These are phyloP conservation scores for Exserohilum turcica DNA, from an alignment of 2,329 filamentous ascomycete species.

Conservation along the genomic window DNA sequence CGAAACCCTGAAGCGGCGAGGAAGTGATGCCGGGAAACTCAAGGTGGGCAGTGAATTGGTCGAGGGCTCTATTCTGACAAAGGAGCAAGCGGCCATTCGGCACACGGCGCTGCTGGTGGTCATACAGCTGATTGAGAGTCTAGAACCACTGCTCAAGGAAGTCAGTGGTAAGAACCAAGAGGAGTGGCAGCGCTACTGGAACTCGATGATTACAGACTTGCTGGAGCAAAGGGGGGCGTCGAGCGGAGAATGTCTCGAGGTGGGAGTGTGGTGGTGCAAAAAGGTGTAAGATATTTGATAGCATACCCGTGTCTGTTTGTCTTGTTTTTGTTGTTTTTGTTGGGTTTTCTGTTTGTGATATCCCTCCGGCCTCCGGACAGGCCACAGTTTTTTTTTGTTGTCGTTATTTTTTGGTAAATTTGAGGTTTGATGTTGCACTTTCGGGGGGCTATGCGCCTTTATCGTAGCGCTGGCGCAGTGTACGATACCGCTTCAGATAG, in stretches of 20 bases:
- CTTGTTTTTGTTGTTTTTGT: no score
- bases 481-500: conserved; percentile 89
- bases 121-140: conserved; percentile 80
- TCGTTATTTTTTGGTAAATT: conserved; percentile 10
- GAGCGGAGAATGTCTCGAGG: conserved; percentile 81
- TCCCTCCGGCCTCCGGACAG: conserved; percentile 21
- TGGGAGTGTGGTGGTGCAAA: conserved; percentile 68
- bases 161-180: conserved; percentile 85
- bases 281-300: conserved; percentile 52
- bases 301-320: conserved; percentile 29
- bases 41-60: conserved; percentile 40
- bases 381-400: no score
- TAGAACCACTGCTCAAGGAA: conserved; percentile 82
- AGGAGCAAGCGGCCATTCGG: conserved; percentile 74
- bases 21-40: conserved; percentile 55
- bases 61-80: conserved; percentile 61
- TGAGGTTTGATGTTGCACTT: conserved; percentile 1
- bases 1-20: conserved; percentile 57
- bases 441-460: conserved; percentile 30
- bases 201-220: conserved; percentile 83
- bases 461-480: conserved; percentile 80
- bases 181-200: conserved; percentile 90
- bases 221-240: conserved; percentile 77
- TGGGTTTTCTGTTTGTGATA: conserved; percentile 35
- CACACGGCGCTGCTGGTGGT: conserved; percentile 81